Evolutionary conservation across 2,329 filamentous ascomycete genomes (phyloP), one percentile per base, ranked within the genome.

Genomic region (Zymoseptoria brevis): DNA sequence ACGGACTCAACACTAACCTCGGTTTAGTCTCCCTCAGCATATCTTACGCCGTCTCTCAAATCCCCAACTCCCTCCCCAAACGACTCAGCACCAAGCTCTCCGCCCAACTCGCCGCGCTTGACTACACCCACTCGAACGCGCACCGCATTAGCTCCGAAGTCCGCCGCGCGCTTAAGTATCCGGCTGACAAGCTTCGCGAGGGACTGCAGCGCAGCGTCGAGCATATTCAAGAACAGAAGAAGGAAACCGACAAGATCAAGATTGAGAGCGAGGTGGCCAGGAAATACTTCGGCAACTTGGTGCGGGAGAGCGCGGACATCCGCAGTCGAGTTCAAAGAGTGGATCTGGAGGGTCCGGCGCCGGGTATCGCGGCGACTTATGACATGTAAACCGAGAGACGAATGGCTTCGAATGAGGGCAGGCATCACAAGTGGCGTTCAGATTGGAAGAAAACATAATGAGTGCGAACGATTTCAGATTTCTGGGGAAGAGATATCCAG

Each of bases 111-210:
- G 78, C 83, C 7, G 83, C 88, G 19, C 85, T 96, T 70, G 94
- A 99, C 76, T 99, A 97, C 72, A 89, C 94, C 1, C 94, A 99
- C 74, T 77, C 84, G 65, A 99, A 99, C 77, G 85, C 91, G 51
- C 80, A 83, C 19, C 89, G 94, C 57, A 95, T 99, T 69, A 87
- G 89, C 21, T 82, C 84, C 24, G 88, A 95, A 57, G 90, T 96
- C 50, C 89, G 93, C 66, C 90, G 91, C 72, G 90, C 96, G 8
- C 83, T 99, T 48, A 89, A 90, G 60, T 86, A 89, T 68, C 94
- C 94, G 0, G 89, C 92, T 1, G 88, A 93, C 69, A 91, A 90
- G 68, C 83, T 99, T 7, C 87, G 91, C 57, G 86, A 90, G 50
- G 87, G 88, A 56, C 82, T 99, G 29, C 88, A 95, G 68, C 86